Base-by-base conservation (phyloP, 1,139 yeast species). In the Saccharomyces pastorianus region DNA sequence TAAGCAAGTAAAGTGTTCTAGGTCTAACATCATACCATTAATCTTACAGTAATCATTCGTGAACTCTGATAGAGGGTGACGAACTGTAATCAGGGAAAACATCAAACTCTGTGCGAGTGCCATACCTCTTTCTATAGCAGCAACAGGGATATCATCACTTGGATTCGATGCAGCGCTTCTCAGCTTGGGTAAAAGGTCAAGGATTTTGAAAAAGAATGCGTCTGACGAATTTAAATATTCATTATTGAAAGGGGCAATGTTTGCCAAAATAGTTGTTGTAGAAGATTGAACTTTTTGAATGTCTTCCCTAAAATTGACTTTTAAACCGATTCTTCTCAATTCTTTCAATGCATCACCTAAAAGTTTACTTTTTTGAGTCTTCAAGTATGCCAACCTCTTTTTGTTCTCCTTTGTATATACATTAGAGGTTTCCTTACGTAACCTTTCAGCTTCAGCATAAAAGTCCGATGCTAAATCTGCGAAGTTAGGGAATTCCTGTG, bases 141-240 rank as follows among this genome's bases (percentile, higher is more conserved):
- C 75, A 25, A 78, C 77, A 1, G 96, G 95, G 23, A 89, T 83
- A 64, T 90, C 98, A 11, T 81, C 86, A 17, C 83, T 77, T 17
- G 83, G 81, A 38, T 76, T 75, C 1, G 82, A 71, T 17, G 84
- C 83, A 2, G 88, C 75, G 31, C 83, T 78, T 63, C 96, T 78
- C 56, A 93, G 72, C 49, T 93, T 77, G 6, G 98, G 98, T 46
- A 91, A 71, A 50, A 90, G 68, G 62, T 93, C 99, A 53, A 93
- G 70, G 20, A 88, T 71, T 57, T 87, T 77, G 73, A 80, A 88
- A 69, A 82, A 90, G 62, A 79, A 79, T 0, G 68, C 69, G 65
- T 90, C 96, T 50, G 74, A 69, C 1, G 77, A 78, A n/a, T 73
- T 73, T 46, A 81, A 64, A 1, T 64, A 55, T 1, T 77, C 67